Base-by-base conservation (phyloP, 129 eudicot species). In the Glebionis coronaria region DNA sequence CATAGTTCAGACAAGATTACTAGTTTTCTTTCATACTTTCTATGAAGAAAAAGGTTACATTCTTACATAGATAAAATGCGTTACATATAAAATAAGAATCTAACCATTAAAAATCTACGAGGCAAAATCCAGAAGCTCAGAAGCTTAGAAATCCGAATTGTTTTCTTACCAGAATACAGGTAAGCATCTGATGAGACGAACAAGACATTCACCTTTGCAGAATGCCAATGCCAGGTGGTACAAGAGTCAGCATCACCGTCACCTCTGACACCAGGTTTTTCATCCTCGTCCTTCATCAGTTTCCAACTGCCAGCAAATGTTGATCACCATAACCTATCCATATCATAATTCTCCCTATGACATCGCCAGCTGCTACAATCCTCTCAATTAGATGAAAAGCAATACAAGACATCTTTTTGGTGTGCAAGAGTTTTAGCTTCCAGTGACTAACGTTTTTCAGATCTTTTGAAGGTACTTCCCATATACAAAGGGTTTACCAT, bases 151-250 rank as follows among this genome's bases (percentile, higher is more conserved):
- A 31, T 31, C 5, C 1, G 8, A 31, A 31, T 4, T 31, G 5
- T 31, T 31, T 29, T 29, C 35, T 29, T 29, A 29, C 35, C 35
- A 29, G 5, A 3, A 29, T 29, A 29, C 5, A 31, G 5, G 5
- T 31, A 31, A 31, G 8, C 38, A 4, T 31, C 7, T 5, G 8
- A 31, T 8, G 5, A 5, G 5, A 31, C 4, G 38, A 5, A 31
- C 5, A 31, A 31, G 8, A 5, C 0, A 7, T 31, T 31, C 54
- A 93, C 95, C 84, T 93, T 86, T 40, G 89, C 74, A 66, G 95
- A 86, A 70, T 88, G 98, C 98, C 98, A 93, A 76, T 93, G 96
- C 91, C 88, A 86, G 14, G 96, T 88, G 25, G 96, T 76, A 67
- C 96, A 88, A 58, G 95, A 86, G 56, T 88, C 96, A 23, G 95